Evolutionary conservation across 768 basidiomycete species (phyloP).

Genomic region (Kwoniella sp.): DNA sequence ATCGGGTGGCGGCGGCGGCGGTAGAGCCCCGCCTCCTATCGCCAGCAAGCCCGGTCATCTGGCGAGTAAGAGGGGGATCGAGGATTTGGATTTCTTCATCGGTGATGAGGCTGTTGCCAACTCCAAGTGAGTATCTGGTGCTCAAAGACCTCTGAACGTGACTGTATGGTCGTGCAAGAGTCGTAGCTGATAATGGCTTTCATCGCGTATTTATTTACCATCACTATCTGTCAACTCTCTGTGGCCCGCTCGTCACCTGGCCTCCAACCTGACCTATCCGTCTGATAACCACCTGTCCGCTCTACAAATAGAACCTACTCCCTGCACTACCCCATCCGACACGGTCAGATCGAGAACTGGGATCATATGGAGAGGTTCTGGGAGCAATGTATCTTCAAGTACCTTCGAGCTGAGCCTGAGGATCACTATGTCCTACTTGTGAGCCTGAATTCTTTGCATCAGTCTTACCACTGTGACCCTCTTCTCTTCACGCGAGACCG

Average conservation of each 20-base stretch:
- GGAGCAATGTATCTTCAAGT: slow-evolving; percentile 99
- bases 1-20: slow-evolving; percentile 58
- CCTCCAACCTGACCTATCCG: no score
- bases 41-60: slow-evolving; percentile 86
- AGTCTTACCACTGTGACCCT: not conserved
- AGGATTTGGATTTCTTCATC: slow-evolving; percentile 99
- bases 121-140: slow-evolving; percentile 64
- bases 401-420: slow-evolving; percentile 95
- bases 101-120: slow-evolving; percentile 97
- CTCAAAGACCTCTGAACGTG: no score
- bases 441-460: no score
- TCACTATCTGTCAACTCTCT: no score
- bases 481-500: no score
- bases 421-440: slow-evolving; percentile 98
- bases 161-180: no score
- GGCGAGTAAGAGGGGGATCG: slow-evolving; percentile 93
- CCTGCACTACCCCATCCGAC: slow-evolving; percentile 93
- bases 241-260: no score
- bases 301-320: slow-evolving; percentile 78
- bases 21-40: slow-evolving; percentile 61
- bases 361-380: slow-evolving; percentile 95
- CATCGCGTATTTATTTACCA: no score
- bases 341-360: slow-evolving; percentile 92
- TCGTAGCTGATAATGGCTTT: no score
- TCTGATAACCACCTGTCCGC: no score